Conservation (phyloP, 2,329 filamentous ascomycete species). For the Zymoseptoria pseudotritici region DNA sequence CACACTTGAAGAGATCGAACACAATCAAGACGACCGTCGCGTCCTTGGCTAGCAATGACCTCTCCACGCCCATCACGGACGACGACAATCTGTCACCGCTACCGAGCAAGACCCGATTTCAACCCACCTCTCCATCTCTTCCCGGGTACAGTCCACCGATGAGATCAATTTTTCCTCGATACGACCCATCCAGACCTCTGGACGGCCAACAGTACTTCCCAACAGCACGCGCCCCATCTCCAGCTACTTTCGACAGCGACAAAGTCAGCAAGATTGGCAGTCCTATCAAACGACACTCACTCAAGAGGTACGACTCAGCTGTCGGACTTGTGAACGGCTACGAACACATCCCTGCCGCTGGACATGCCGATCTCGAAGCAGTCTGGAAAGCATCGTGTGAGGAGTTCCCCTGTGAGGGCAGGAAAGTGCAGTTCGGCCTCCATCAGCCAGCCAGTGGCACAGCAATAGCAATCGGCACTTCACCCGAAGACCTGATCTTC, state of each 20-base stretch:
- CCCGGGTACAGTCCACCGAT: constrained; percentile 37
- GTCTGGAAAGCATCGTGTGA: constrained; percentile 24
- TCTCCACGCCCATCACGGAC: constrained; percentile 11
- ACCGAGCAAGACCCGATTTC: constrained; percentile 19
- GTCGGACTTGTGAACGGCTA: constrained; percentile 25
- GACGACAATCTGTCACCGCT: constrained; percentile 20
- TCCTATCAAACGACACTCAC: constrained; percentile 15
- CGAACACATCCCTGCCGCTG: constrained; percentile 24
- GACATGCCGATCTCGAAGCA: constrained; percentile 18
- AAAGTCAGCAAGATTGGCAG: constrained; percentile 55
- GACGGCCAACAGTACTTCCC: constrained; percentile 65
- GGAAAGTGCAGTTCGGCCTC: constrained; percentile 25
- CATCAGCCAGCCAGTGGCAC: constrained; percentile 15
- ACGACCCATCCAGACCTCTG: constrained; percentile 60
- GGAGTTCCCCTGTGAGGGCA: constrained; percentile 15
- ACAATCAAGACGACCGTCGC: constrained; percentile 2
- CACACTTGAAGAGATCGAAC: constrained; percentile 9
- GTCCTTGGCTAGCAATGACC: not conserved
- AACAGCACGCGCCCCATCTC: constrained; percentile 49
- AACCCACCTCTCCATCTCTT: constrained; percentile 6
- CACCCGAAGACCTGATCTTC: constrained; percentile 18
- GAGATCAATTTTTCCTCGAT: constrained; percentile 68
- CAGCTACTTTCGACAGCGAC: constrained; percentile 48
- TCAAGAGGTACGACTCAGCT: constrained; percentile 23
- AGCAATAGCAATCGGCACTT: constrained; percentile 19